A percentile compares a stretch with the other conserved stretches of the same genome.
Evolutionary conservation across 371 early-diverging fungal species (phyloP).

Genomic region (Mortierella sp.): DNA sequence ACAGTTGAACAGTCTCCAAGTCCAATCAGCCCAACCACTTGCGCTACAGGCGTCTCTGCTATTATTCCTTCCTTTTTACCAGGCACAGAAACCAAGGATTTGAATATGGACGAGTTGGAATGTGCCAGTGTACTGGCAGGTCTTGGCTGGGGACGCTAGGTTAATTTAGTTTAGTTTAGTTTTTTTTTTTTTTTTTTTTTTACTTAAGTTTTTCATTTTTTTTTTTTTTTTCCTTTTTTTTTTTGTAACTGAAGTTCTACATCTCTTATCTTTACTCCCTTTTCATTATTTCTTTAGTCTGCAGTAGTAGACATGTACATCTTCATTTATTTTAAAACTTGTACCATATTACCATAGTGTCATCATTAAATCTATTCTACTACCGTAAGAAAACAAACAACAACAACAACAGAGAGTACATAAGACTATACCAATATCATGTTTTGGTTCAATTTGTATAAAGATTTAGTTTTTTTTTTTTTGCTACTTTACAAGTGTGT

Average conservation of each 20-base stretch:
- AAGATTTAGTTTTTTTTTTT: not conserved
- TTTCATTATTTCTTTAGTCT: not conserved
- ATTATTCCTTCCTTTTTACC: not conserved
- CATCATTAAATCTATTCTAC: not conserved
- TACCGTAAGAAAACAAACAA: not conserved
- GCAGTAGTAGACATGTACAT: not conserved
- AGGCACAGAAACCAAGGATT: conserved; percentile 15
- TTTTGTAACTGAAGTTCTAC: not conserved
- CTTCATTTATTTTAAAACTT: not conserved
- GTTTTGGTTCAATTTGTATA: not conserved
- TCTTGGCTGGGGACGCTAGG: conserved; percentile 49
- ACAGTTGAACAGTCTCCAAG: not conserved
- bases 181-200: not conserved
- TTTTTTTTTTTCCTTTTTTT: not conserved
- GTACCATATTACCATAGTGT: conserved; percentile 41
- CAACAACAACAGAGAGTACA: not conserved
- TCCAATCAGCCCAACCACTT: not conserved
- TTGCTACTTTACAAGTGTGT: conserved; percentile 17
- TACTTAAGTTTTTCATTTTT: not conserved
- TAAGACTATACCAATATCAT: not conserved
- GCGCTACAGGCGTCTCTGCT: not conserved
- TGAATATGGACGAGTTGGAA: conserved; percentile 53
- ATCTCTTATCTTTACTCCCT: not conserved
- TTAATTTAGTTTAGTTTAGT: not conserved
- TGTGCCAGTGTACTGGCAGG: conserved; percentile 55